Percentiles rank a stretch among this genome's conserved stretches.
Conservation (phyloP, 208 protist species). For the Acanthamoeba castellanii region DNA sequence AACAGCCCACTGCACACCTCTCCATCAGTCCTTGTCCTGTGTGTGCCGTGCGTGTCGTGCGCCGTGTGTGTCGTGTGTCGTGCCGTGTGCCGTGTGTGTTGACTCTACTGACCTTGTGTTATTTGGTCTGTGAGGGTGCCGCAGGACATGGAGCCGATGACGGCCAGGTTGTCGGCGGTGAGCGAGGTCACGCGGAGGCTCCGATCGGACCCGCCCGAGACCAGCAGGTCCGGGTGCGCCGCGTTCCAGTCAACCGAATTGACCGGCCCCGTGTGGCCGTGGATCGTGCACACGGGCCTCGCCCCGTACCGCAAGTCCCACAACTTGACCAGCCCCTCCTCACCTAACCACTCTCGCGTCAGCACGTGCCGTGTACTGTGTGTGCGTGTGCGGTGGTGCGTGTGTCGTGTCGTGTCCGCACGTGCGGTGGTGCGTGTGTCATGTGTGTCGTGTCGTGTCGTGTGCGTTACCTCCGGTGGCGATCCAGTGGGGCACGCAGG, state of each 20-base stretch:
- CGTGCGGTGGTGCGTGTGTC: too few relatives aligned
- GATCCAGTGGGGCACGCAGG: constrained; percentile 27
- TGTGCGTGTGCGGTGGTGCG: too few relatives aligned
- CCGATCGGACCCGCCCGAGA: constrained; percentile 5
- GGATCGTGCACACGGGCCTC: background rate
- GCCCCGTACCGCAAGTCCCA: constrained; percentile 38
- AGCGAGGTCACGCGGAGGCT: constrained; percentile 4
- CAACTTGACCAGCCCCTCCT: background rate
- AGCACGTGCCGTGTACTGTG: too few relatives aligned
- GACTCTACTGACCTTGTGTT: background rate
- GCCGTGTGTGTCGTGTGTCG: background rate
- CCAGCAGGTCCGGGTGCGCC: constrained; percentile 13
- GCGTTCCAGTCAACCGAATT: constrained; percentile 14
- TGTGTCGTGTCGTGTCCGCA: too few relatives aligned
- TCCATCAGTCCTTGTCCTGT: background rate
- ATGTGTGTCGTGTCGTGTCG: too few relatives aligned
- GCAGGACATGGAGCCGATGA: background rate
- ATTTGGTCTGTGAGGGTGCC: background rate
- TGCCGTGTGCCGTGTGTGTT: background rate
- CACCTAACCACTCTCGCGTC: background rate
- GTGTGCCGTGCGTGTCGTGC: background rate
- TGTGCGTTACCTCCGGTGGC: background rate
- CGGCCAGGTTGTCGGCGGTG: background rate
- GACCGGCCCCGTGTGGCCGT: constrained; percentile 35
- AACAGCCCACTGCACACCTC: background rate